phyloP scores from a whole-genome alignment of 2,329 filamentous ascomycete species.

The Nigrospora osmanthi region DNA sequence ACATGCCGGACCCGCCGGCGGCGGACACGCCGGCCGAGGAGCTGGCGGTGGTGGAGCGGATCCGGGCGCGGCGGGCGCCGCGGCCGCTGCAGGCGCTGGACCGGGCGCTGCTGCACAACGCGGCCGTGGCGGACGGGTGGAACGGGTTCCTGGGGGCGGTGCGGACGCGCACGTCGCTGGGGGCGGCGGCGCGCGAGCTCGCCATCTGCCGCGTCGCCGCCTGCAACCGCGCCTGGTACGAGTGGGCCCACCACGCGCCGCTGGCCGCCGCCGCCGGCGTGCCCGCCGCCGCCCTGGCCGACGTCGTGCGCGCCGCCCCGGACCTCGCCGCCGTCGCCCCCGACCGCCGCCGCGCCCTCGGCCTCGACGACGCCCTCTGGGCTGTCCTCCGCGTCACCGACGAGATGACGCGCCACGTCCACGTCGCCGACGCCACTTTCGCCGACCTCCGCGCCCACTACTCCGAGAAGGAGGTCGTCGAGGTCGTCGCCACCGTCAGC shows the following conservation, averaged over 20 bases:
- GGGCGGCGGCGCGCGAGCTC: slow-evolving; percentile 59
- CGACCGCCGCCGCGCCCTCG: slow-evolving; percentile 14
- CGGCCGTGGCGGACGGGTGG: slow-evolving; percentile 69
- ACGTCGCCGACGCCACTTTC: slow-evolving; percentile 64
- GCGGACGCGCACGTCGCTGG: slow-evolving; percentile 43
- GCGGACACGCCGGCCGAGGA: slow-evolving; percentile 33
- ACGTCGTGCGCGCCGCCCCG: slow-evolving; percentile 27
- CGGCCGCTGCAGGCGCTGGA: slow-evolving; percentile 70
- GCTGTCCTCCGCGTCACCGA: slow-evolving; percentile 68
- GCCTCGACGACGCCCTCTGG: slow-evolving; percentile 53
- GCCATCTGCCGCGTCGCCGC: slow-evolving; percentile 76
- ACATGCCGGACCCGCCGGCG: slow-evolving; percentile 46
- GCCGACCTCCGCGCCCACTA: slow-evolving; percentile 52
- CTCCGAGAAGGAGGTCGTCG: slow-evolving; percentile 65
- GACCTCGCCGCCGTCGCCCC: slow-evolving; percentile 15
- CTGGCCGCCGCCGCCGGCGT: slow-evolving; percentile 54
- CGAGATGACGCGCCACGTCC: slow-evolving; percentile 72
- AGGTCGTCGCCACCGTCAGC: slow-evolving; percentile 67
- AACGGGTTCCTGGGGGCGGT: slow-evolving; percentile 61
- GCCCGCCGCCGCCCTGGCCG: slow-evolving; percentile 37
- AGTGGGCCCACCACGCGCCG: slow-evolving; percentile 75
- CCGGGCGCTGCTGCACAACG: slow-evolving; percentile 66
- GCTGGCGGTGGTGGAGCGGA: slow-evolving; percentile 52
- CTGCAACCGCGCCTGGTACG: slow-evolving; percentile 76
- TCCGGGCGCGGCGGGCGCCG: slow-evolving; percentile 57